Conservation (phyloP, 2,329 filamentous ascomycete genomes). For the Talaromyces sp. region DNA sequence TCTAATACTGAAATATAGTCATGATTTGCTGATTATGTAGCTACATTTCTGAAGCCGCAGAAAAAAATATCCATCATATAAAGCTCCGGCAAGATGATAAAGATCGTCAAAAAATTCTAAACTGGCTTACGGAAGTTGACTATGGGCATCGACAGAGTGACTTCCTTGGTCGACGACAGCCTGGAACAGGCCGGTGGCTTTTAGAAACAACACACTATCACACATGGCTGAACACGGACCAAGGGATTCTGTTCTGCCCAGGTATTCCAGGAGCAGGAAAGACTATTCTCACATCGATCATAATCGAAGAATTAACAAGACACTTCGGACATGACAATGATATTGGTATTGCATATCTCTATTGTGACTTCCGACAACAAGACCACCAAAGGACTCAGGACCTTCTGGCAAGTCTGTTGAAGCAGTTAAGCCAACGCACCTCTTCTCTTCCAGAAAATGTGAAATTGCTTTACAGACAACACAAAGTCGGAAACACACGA, state of each 20-base stretch:
- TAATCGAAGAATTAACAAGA: conserved; percentile 35
- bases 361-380: conserved; percentile 38
- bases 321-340: conserved; percentile 11
- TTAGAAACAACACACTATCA: conserved; percentile 12
- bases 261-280: conserved; percentile 49
- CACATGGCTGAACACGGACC: conserved; percentile 8
- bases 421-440: conserved; percentile 29
- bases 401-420: conserved; percentile 33
- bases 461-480: conserved; percentile 21
- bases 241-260: conserved; percentile 40
- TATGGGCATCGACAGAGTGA: conserved; percentile 15
- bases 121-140: conserved; percentile 12
- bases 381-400: conserved; percentile 31
- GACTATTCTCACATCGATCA: conserved; percentile 41
- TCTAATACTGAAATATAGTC: not conserved
- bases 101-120: conserved; percentile 9
- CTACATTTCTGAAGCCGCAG: not conserved
- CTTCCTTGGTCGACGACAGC: conserved; percentile 8
- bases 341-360: conserved; percentile 41
- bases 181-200: conserved; percentile 16
- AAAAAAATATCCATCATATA: not conserved
- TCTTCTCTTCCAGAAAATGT: conserved; percentile 23
- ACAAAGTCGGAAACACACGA: conserved; percentile 13
- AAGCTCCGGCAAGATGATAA: not conserved
- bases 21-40: not conserved